A percentile compares a stretch with the other conserved stretches of the same genome.
Conservation (phyloP, 345 rosid species). For the Turritis glabra region DNA sequence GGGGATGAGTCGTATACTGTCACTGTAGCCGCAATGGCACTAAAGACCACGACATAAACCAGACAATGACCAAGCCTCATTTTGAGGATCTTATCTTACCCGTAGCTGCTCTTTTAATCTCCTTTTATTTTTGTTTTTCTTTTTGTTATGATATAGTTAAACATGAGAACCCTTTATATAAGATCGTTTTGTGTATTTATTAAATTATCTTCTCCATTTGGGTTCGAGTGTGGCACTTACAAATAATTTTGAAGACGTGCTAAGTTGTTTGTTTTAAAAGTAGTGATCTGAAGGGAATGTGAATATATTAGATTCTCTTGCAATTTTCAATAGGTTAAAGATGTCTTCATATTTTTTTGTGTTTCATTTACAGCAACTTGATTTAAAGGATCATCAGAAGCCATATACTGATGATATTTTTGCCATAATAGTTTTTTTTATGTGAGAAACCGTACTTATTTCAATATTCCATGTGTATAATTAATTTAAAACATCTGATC, state of each 20-base stretch:
- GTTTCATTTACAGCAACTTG: background rate
- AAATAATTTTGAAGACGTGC: slow-evolving; percentile 1
- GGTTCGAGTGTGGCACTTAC: slow-evolving; percentile 25
- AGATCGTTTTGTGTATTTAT: background rate
- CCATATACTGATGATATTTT: background rate
- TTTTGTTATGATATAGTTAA: slow-evolving; percentile 11
- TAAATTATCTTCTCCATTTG: background rate
- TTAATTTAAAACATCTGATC: too few species aligned
- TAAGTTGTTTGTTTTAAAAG: background rate
- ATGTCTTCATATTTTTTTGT: background rate
- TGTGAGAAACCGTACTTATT: too few species aligned
- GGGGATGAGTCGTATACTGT: slow-evolving; percentile 1
- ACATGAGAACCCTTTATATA: slow-evolving; percentile 5
- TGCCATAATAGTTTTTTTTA: too few species aligned
- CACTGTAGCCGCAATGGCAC: slow-evolving; percentile 9
- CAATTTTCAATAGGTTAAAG: background rate
- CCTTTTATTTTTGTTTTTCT: background rate
- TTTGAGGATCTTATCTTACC: slow-evolving; percentile 6
- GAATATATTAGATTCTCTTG: background rate
- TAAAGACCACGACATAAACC: slow-evolving; percentile 1
- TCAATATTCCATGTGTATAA: too few species aligned
- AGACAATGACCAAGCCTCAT: slow-evolving; percentile 9
- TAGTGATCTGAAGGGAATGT: background rate
- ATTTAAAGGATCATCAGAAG: background rate
- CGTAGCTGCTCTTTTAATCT: background rate